phyloP scores from a whole-genome alignment of 441 rosid genomes.

The Cnidoscolus chayamansa region DNA sequence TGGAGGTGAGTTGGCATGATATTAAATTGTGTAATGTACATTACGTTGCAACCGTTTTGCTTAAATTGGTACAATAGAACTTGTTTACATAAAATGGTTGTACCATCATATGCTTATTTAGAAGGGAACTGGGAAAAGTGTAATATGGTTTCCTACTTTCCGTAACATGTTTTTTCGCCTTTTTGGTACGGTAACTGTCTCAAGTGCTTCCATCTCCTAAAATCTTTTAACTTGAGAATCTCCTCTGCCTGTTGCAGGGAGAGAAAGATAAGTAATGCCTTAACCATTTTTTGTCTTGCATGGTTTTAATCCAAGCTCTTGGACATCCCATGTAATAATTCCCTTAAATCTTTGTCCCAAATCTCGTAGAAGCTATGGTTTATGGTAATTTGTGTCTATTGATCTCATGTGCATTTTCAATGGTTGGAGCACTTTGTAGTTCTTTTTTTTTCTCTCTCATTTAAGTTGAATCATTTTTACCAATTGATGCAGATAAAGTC shows the following conservation, averaged over 20 bases:
- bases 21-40: background rate
- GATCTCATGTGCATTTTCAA: background rate
- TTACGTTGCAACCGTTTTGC: background rate
- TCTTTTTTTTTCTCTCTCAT: slow-evolving; percentile 4
- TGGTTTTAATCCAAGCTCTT: background rate
- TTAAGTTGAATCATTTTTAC: slow-evolving; percentile 26
- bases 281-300: no score
- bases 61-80: background rate
- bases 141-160: background rate
- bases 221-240: background rate
- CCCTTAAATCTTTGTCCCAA: background rate
- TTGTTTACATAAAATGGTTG: background rate
- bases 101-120: background rate
- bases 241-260: background rate
- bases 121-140: background rate
- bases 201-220: background rate
- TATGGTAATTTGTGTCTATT: background rate
- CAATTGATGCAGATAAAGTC: slow-evolving; percentile 67
- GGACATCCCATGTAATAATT: background rate
- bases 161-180: background rate
- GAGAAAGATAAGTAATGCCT: background rate
- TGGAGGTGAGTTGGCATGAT: slow-evolving; percentile 56
- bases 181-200: background rate
- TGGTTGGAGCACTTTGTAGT: background rate
- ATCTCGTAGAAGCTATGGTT: background rate